Evolutionary conservation across 2,329 filamentous ascomycete species (phyloP).

Genomic region (Ophiocordyceps camponoti-saundersi): DNA sequence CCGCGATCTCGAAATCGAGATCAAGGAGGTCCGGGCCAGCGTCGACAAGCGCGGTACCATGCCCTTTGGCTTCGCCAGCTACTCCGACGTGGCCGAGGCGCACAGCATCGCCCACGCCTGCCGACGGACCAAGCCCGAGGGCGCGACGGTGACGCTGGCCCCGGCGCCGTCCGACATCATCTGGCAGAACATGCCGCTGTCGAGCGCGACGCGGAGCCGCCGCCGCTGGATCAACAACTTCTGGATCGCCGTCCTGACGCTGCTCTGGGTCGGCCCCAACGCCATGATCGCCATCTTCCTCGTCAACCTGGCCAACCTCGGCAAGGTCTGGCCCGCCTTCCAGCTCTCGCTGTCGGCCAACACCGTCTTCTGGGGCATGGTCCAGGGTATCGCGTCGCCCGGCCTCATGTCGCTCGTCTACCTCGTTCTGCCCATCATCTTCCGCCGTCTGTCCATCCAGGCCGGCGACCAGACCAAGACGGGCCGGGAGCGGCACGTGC

Average conservation of each 20-base stretch:
- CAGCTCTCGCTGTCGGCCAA: constrained; percentile 43
- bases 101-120: constrained; percentile 74
- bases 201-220: constrained; percentile 49
- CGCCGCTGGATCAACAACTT: constrained; percentile 64
- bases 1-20: constrained; percentile 61
- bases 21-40: constrained; percentile 64
- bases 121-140: constrained; percentile 64
- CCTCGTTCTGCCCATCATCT: constrained; percentile 74
- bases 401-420: constrained; percentile 79
- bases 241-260: constrained; percentile 66
- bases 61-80: constrained; percentile 89
- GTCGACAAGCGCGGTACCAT: constrained; percentile 81
- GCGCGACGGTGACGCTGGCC: constrained; percentile 61
- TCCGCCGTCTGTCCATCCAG: constrained; percentile 67
- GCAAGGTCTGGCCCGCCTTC: constrained; percentile 64
- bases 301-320: constrained; percentile 69
- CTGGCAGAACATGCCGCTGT: constrained; percentile 80
- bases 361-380: constrained; percentile 59
- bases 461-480: constrained; percentile 87
- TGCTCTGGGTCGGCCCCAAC: constrained; percentile 84
- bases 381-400: constrained; percentile 84
- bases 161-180: constrained; percentile 84
- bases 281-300: constrained; percentile 88
- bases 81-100: constrained; percentile 72
- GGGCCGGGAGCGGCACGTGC: constrained; percentile 77